phyloP scores from a whole-genome alignment of 192 early-diverging fungal species.

The Physocladia obscura region DNA sequence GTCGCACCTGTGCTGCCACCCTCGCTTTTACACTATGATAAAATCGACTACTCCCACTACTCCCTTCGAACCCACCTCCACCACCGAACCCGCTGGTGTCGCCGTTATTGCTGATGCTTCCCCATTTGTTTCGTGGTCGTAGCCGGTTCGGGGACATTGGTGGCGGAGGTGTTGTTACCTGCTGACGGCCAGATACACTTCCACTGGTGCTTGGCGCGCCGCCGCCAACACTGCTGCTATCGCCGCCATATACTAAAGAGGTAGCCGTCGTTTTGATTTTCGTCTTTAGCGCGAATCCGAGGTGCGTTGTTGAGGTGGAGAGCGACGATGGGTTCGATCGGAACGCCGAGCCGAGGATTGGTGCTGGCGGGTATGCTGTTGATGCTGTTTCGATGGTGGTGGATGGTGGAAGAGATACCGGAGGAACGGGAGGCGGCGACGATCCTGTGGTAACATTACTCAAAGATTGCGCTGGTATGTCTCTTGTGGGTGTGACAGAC shows the following conservation, averaged over 20 bases:
- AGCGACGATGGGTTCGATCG: neutral
- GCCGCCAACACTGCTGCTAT: neutral
- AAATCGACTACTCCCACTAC: neutral
- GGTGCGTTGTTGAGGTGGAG: slow-evolving; percentile 4
- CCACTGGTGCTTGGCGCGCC: neutral
- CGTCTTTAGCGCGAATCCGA: slow-evolving; percentile 11
- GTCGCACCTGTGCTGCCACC: neutral
- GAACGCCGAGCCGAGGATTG: slow-evolving; percentile 15
- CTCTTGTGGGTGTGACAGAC: no score
- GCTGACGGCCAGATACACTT: neutral
- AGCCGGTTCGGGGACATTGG: neutral
- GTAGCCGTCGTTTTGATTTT: slow-evolving; percentile 24
- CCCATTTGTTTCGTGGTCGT: neutral
- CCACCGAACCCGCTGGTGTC: no score
- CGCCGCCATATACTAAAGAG: neutral
- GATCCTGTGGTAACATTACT: no score
- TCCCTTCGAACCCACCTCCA: no score
- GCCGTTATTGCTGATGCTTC: neutral
- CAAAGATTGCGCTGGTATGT: neutral
- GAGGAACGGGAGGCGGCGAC: neutral
- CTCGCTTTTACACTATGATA: slow-evolving; percentile 12
- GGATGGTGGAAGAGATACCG: neutral
- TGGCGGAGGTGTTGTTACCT: neutral
- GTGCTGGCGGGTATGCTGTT: neutral
- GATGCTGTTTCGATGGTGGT: neutral